phyloP scores from a whole-genome alignment of 306 rosid genomes.

The Abrus precatorius region DNA sequence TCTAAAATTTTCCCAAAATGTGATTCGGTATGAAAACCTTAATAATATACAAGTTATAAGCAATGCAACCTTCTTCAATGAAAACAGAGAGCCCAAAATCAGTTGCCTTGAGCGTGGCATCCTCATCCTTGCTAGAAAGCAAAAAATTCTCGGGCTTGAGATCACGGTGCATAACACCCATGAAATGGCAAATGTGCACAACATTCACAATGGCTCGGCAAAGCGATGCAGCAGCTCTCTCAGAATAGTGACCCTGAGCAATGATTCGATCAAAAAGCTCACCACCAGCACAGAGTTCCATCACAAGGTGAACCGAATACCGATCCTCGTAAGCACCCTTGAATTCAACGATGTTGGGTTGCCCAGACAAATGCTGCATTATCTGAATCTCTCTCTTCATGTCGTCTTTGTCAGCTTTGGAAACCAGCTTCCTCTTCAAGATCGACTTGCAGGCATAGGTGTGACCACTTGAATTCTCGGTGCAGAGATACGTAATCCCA shows the following conservation, averaged over 20 bases:
- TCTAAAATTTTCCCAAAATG: background rate
- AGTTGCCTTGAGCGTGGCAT: constrained; percentile 81
- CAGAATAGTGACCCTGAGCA: constrained; percentile 85
- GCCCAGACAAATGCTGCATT: constrained; percentile 93
- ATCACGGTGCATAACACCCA: constrained; percentile 96
- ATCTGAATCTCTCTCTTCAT: constrained; percentile 89
- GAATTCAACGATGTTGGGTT: constrained; percentile 82
- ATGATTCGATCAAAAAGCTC: constrained; percentile 91
- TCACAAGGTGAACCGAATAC: constrained; percentile 82
- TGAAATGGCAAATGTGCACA: constrained; percentile 85
- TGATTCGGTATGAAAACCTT: too few species aligned
- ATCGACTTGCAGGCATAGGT: constrained; percentile 87
- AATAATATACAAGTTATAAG: background rate
- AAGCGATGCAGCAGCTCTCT: constrained; percentile 78
- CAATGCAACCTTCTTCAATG: constrained; percentile 78
- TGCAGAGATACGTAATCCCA: constrained; percentile 85
- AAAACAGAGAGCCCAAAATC: constrained; percentile 95
- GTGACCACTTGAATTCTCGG: constrained; percentile 70
- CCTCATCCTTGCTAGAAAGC: constrained; percentile 72
- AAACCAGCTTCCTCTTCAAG: constrained; percentile 79
- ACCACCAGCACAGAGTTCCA: constrained; percentile 96
- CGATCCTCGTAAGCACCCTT: constrained; percentile 84
- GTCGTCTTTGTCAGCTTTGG: constrained; percentile 73
- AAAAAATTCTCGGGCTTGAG: constrained; percentile 95
- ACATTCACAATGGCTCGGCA: constrained; percentile 80